Evolutionary conservation across 202 grass and related monocot genomes (phyloP), one percentile per base, ranked within the genome.

Genomic region (Carex arenaria): DNA sequence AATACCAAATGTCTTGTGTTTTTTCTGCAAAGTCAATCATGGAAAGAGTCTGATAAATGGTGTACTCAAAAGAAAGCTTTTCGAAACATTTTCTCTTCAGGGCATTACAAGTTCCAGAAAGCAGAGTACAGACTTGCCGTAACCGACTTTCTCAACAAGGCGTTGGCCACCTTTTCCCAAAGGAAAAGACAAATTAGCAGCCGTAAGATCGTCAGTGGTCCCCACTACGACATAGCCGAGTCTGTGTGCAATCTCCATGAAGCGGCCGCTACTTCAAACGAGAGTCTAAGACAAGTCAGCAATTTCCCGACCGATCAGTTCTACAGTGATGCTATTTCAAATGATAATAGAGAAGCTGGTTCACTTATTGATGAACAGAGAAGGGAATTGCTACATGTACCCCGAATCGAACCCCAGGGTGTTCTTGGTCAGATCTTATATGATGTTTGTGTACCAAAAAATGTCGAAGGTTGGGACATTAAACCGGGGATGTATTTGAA

Each of bases 381-480:
- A 89, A 83, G 40, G 6, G 80, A 88, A 67, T 60, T 92, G 45
- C 86, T 88, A 52, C 82, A 92, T 77, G 64, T 87, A 69, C 88
- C 89, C 56, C 86, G 85, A 78, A 94, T 94, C 80, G 88, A 99
- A 59, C 93, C 91, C 69, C 90, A 94, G 78, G 96, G 96, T 40
- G 89, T 99, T 32, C 88, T 99, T 62, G 91, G 89, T 3, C 96
- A 99, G 84, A 89, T 99, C 34, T 85, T 99, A 55, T 91, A 88
- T 59, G 96, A 99, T 84, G 96, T 92, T 38, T 99, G 91, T 74
- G 87, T 96, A 72, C 93, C 96, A 1, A 94, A 90, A 71, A 96
- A 92, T 81, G 80, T 99, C 2, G 96, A 99, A 89, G 96, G 91
- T 55, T 99, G 96, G 93, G 96, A 96, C 71, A 96, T 99, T 67